phyloP scores from a whole-genome alignment of 176 grass and related monocot genomes.

The Tuctoria greenei region DNA sequence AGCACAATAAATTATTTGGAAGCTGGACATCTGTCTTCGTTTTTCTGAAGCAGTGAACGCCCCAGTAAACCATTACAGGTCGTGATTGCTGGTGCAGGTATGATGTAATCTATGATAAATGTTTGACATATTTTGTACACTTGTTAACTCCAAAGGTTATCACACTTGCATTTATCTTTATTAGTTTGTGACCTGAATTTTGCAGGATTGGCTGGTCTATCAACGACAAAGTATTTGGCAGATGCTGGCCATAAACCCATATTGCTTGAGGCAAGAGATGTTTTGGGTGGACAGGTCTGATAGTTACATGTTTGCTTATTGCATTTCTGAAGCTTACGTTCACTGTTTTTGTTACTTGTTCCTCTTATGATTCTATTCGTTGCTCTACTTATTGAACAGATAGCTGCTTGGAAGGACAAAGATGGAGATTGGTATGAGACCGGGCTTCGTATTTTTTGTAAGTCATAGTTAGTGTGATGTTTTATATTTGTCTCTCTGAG shows the following conservation, averaged over 20 bases:
- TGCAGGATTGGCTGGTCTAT: conserved; percentile 89
- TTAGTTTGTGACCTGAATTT: conserved; percentile 21
- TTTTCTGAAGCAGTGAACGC: conserved; percentile 50
- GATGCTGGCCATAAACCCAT: conserved; percentile 96
- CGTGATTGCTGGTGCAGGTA: conserved; percentile 96
- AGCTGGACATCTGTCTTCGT: conserved; percentile 84
- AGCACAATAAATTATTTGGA: conserved; percentile 81
- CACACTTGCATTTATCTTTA: conserved; percentile 1
- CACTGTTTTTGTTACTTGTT: conserved; percentile 22
- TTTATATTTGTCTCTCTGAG: too few relatives aligned
- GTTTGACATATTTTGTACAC: not conserved
- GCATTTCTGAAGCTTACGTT: conserved; percentile 7
- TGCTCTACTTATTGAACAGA: conserved; percentile 34
- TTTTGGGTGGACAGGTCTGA: conserved; percentile 89
- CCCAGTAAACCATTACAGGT: conserved; percentile 76
- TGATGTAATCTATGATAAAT: conserved; percentile 28
- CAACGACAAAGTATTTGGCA: conserved; percentile 92
- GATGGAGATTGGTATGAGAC: conserved; percentile 99
- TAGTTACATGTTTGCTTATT: conserved; percentile 11
- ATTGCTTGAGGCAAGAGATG: conserved; percentile 93
- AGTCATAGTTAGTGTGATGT: conserved; percentile 31
- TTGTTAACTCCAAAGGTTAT: not conserved
- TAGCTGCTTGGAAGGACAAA: conserved; percentile 97
- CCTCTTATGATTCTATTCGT: conserved; percentile 7
- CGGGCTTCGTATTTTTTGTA: conserved; percentile 97